Conservation (phyloP, 768 basidiomycete species). For the Chalciporus piperatus region DNA sequence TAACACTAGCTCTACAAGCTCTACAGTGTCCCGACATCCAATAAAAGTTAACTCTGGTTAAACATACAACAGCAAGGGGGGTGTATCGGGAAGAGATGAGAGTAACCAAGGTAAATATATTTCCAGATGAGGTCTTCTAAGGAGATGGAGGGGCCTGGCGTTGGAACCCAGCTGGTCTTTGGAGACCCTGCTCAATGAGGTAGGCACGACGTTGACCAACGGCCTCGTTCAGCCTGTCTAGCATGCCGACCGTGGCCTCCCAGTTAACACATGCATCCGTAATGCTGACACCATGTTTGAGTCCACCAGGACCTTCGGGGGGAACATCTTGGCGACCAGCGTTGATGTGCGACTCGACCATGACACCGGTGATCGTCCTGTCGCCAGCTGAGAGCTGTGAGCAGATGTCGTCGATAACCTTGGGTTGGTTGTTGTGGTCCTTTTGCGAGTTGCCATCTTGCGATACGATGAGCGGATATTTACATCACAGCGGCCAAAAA, state of each 20-base stretch:
- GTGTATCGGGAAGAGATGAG: neutral
- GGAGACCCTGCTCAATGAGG: constrained; percentile 25
- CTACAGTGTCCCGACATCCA: neutral
- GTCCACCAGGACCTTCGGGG: constrained; percentile 54
- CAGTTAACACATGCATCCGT: constrained; percentile 93
- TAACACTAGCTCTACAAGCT: neutral
- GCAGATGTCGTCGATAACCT: constrained; percentile 69
- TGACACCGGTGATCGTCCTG: constrained; percentile 83
- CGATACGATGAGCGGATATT: neutral
- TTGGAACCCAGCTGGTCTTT: constrained; percentile 28
- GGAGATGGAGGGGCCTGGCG: constrained; percentile 14
- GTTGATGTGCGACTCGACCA: constrained; percentile 95
- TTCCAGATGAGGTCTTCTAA: neutral
- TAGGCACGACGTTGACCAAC: constrained; percentile 27
- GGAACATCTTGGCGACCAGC: constrained; percentile 92
- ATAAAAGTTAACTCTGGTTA: constrained; percentile 4
- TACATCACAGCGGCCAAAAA: neutral
- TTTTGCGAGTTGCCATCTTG: constrained; percentile 94
- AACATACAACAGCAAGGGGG: constrained; percentile 4
- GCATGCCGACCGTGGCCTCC: constrained; percentile 73
- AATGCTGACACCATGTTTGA: constrained; percentile 83
- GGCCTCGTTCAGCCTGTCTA: constrained; percentile 62
- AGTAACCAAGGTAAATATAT: neutral
- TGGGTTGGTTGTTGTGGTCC: constrained; percentile 90
- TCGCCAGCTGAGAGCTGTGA: constrained; percentile 70